phyloP scores from a whole-genome alignment of 164 flowering plant genomes.

The Amborella trichopoda region DNA sequence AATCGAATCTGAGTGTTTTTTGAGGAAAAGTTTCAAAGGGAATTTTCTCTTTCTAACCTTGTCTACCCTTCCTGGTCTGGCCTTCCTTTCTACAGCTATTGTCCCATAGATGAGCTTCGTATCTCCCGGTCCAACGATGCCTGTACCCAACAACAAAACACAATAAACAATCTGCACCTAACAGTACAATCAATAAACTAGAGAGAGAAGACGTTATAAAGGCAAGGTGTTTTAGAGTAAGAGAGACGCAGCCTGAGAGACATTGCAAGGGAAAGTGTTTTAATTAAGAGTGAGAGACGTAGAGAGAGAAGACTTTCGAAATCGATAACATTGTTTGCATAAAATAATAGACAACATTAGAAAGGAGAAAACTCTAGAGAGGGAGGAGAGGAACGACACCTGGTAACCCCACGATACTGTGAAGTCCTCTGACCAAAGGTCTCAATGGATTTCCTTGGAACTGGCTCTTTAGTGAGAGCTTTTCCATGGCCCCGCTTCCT shows the following conservation, averaged over 20 bases:
- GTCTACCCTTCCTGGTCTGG: slow-evolving; percentile 89
- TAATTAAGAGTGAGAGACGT: neutral
- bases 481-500: slow-evolving; percentile 30
- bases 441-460: slow-evolving; percentile 66
- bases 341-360: neutral
- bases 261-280: neutral
- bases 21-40: no score
- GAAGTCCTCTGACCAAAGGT: slow-evolving; percentile 91
- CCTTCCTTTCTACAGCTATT: slow-evolving; percentile 90
- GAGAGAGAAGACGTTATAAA: neutral
- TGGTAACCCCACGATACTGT: slow-evolving; percentile 87
- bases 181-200: neutral
- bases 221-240: neutral
- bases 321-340: neutral
- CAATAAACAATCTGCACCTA: neutral
- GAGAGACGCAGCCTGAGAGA: neutral
- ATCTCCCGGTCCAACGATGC: slow-evolving; percentile 90
- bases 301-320: neutral
- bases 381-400: slow-evolving; percentile 23
- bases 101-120: slow-evolving; percentile 93
- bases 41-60: slow-evolving; percentile 28
- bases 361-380: neutral
- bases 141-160: slow-evolving; percentile 12
- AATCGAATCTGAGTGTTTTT: no score
- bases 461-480: slow-evolving; percentile 22